These are phyloP conservation scores for Schizochytrium sp. DNA, from an alignment of 108 stramenopile species.

Conservation along the genomic window DNA sequence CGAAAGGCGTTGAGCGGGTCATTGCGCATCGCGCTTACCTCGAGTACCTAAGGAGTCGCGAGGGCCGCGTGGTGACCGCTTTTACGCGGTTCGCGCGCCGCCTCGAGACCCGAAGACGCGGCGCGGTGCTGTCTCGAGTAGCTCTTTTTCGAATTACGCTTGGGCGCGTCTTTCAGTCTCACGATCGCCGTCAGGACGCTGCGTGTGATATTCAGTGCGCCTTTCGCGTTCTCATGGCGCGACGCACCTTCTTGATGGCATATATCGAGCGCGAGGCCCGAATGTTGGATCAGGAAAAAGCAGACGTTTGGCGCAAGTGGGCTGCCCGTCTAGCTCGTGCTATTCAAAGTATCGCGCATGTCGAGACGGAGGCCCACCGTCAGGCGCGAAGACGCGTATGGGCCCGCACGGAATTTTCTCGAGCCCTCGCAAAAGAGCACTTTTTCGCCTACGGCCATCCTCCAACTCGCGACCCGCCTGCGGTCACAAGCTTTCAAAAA, in stretches of 20 bases:
- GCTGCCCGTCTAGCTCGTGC: background rate
- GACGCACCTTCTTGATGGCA: background rate
- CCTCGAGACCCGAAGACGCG: background rate
- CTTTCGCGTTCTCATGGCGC: background rate
- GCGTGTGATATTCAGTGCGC: background rate
- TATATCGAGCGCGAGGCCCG: background rate
- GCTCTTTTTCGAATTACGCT: background rate
- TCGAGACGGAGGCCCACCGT: background rate
- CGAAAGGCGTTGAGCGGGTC: background rate
- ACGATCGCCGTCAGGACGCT: background rate
- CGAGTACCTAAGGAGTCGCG: background rate
- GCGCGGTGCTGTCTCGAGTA: background rate
- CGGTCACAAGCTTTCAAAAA: background rate
- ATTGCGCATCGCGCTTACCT: background rate
- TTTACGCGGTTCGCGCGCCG: background rate
- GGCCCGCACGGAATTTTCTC: background rate
- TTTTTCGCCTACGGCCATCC: background rate
- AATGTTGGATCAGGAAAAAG: background rate
- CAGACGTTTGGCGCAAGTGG: background rate
- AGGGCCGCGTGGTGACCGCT: background rate
- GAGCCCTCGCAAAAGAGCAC: background rate
- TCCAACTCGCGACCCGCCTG: background rate
- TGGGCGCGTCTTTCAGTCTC: background rate
- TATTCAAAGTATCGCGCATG: background rate
- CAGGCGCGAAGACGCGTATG: background rate